phyloP scores from a whole-genome alignment of 768 basidiomycete genomes.

The Phlegmacium glaucopus region DNA sequence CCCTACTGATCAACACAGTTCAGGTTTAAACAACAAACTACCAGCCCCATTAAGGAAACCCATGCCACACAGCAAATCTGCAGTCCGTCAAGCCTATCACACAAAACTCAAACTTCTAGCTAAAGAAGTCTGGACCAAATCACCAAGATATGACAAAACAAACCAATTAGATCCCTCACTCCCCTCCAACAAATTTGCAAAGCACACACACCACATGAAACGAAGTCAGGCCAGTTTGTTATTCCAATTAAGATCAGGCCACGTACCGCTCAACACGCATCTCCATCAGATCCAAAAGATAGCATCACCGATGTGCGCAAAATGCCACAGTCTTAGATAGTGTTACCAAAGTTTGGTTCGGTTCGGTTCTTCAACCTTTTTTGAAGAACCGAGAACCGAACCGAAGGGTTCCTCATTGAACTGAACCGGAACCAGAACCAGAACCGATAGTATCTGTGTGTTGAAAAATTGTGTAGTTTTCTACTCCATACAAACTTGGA shows the following conservation, averaged over 20 bases:
- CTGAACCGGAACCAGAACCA: too few species aligned
- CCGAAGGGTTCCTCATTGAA: too few species aligned
- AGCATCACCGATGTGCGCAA: too few species aligned
- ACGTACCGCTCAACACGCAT: slow-evolving; percentile 26
- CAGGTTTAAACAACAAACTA: not conserved
- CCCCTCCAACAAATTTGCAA: slow-evolving; percentile 13
- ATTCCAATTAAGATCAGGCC: slow-evolving; percentile 28
- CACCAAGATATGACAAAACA: slow-evolving; percentile 6
- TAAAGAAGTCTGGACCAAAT: not conserved
- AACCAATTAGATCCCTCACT: slow-evolving; percentile 6
- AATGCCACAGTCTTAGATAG: too few species aligned
- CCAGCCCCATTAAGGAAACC: not conserved
- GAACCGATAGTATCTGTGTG: too few species aligned
- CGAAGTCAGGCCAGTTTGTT: slow-evolving; percentile 19
- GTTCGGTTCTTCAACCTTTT: too few species aligned
- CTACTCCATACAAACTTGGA: too few species aligned
- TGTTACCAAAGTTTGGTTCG: too few species aligned
- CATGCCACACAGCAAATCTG: slow-evolving; percentile 8
- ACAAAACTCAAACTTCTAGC: not conserved
- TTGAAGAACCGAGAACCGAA: too few species aligned
- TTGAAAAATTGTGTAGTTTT: too few species aligned
- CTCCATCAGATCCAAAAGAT: slow-evolving; percentile 20
- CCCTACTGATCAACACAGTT: too few species aligned
- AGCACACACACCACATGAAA: slow-evolving; percentile 2
- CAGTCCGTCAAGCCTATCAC: slow-evolving; percentile 1